Evolutionary conservation across 2,329 filamentous ascomycete genomes (phyloP), one percentile per base, ranked within the genome.

Genomic region (Epichloe amarillans): DNA sequence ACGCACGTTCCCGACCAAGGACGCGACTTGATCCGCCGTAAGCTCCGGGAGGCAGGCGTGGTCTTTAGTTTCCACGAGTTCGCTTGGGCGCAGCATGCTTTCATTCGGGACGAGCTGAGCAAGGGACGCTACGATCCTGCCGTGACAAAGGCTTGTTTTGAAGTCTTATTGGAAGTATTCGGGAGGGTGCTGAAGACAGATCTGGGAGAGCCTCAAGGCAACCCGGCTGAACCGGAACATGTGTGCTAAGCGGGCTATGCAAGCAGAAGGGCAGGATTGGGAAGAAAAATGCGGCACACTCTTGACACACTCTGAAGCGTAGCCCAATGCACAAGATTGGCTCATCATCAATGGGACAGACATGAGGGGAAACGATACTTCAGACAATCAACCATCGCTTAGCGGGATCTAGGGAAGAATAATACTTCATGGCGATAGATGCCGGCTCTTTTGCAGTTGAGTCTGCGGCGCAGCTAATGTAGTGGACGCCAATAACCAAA

Each of bases 121-220:
- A 95, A 95, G 70, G 90, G 89, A n/a, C 77, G 90, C 26, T 96
- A 95, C 62, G 90, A 96, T 64, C 87, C 90, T 1, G 88, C 86
- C 19, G 76, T 96, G 52, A 82, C 83, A 4, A 91, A 89, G 63
- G 79, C 91, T 37, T 95, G 90, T 70, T 95, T 95, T 63, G 87
- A 95, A 73, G 84, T 96, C 66, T 69, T 96, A 60, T 73, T 93
- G 15, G 90, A 96, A 71, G 62, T 95, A 53, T 96, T 96, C 67
- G 82, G 80, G 0, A 74, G 90, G 21, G 82, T 79, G 0, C 69
- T 96, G 63, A 87, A 86, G 70, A 77, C 83, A 4, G 89, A 95
- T 57, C 65, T 96, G 52, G 90, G 91, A 0, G 74, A 79, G 37
- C 72, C 74, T 57, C 81, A 83, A 56, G 83, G 77, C 0, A 76